Base-by-base conservation (phyloP, 2,329 filamentous ascomycete species). In the Xylariomycetidae sp. region DNA sequence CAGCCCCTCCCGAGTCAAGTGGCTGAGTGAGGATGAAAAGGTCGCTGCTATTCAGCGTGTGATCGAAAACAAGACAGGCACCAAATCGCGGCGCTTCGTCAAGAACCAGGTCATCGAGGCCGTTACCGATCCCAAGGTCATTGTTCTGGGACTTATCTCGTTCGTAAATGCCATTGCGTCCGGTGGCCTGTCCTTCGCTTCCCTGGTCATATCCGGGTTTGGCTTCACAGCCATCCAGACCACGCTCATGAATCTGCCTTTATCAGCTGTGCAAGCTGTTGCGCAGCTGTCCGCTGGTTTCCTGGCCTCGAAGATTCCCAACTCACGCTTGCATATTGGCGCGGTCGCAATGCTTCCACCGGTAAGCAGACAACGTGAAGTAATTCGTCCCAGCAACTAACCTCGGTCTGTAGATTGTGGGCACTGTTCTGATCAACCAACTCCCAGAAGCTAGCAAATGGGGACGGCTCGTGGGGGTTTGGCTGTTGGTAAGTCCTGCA, bases 371-470 rank as follows among this genome's bases (percentile, higher is more conserved):
- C 14, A 17, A n/a, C n/a, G n/a, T n/a, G n/a, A n/a, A n/a, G n/a
- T n/a, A n/a, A n/a, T n/a, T n/a, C n/a, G n/a, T n/a, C n/a, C n/a
- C n/a, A n/a, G n/a, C n/a, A n/a, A n/a, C n/a, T n/a, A n/a, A n/a
- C n/a, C n/a, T n/a, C n/a, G n/a, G n/a, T n/a, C n/a, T n/a, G 8
- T 14, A 50, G 48, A 58, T 58, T 25, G 43, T 54, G 24, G 54
- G 54, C 12, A 54, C 53, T 1, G 34, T 48, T 5, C 42, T 57
- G 5, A 54, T 58, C 26, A 54, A 55, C 30, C 44, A 53, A 28
- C 46, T 58, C 3, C 34, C 42, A 6, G 33, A 43, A 7, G 32
- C 31, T 4, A 50, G 51, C 24, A 54, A 46, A 37, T 56, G 54
- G 53, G 55, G 53, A 14, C 37, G 52, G 4, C 40, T 58, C 13